phyloP scores from a whole-genome alignment of 106 monocot genomes.

The Dendrobium huoshanense region DNA sequence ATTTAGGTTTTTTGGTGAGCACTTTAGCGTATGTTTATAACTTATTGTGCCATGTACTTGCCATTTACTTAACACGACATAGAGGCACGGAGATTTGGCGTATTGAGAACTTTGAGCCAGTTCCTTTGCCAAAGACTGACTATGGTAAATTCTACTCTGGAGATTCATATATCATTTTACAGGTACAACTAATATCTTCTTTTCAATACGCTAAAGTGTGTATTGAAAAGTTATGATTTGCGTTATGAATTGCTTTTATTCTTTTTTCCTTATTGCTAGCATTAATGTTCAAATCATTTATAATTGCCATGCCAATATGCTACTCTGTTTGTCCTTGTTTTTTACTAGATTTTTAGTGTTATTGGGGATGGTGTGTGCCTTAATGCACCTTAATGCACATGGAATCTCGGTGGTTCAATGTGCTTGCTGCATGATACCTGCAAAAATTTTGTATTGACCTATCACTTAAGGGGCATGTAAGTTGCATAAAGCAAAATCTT shows the following conservation, averaged over 20 bases:
- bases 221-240: background rate
- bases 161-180: slow-evolving; percentile 72
- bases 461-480: too few relatives aligned
- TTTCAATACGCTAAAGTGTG: too few relatives aligned
- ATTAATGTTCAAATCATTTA: background rate
- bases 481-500: too few relatives aligned
- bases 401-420: too few relatives aligned
- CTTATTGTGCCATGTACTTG: background rate
- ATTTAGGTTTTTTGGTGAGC: background rate
- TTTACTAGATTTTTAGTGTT: too few relatives aligned
- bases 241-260: background rate
- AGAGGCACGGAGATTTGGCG: slow-evolving; percentile 71
- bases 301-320: background rate
- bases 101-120: slow-evolving; percentile 69
- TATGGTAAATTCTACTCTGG: slow-evolving; percentile 69
- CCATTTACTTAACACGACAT: slow-evolving; percentile 32
- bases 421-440: too few relatives aligned
- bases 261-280: background rate
- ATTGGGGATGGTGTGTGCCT: too few relatives aligned
- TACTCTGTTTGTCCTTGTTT: background rate
- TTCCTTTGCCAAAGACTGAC: slow-evolving; percentile 52
- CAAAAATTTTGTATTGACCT: too few relatives aligned
- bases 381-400: too few relatives aligned
- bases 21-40: background rate
- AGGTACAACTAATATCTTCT: slow-evolving; percentile 23